Base-by-base conservation (phyloP, 345 rosid genomes). In the Eucalyptus globulus region DNA sequence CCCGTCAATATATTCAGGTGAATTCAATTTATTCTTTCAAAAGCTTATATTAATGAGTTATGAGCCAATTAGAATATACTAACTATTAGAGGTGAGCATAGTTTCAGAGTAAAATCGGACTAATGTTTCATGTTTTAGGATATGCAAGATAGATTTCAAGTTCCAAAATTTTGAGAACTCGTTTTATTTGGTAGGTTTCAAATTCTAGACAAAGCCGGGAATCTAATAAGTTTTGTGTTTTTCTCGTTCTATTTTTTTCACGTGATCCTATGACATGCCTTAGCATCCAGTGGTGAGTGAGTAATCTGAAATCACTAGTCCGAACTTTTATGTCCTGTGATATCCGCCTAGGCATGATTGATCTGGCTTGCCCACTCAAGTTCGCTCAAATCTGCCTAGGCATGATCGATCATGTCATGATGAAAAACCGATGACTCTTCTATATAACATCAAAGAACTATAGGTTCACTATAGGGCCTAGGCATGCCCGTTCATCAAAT, bases 141-240 rank as follows among this genome's bases (percentile, higher is more conserved):
- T 19, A 53, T 53, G 24, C 10, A 19, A 53, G 24, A 53, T 1
- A 4, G 10, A 22, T 53, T 53, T 53, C 24, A 53, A 53, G 26
- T 53, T 53, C 2, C 58, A 53, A 53, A 53, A 21, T 53, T 53
- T 53, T 53, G 58, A 9, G 11, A 53, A 53, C 26, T 2, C 4
- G 0, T 53, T 53, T 8, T 53, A 1, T 53, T 53, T 11, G 58
- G 26, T 53, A 53, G 26, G 26, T 53, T 53, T 5, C 5, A 53
- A 4, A 53, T 53, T 53, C 26, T 53, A 53, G 26, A 3, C 11
- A 21, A 9, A 21, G 11, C 5, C 1, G 0, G 11, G 5, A 53
- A 53, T 53, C 2, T 8, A 53, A 53, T 21, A 21, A 53, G 5
- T 53, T 53, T 21, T 19, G 26, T 21, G 58, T 53, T 53, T 53